Evolutionary conservation across 1,284 basidiomycete genomes (phyloP), one percentile per base, ranked within the genome.

Genomic region (Trichosporon coremiiforme): DNA sequence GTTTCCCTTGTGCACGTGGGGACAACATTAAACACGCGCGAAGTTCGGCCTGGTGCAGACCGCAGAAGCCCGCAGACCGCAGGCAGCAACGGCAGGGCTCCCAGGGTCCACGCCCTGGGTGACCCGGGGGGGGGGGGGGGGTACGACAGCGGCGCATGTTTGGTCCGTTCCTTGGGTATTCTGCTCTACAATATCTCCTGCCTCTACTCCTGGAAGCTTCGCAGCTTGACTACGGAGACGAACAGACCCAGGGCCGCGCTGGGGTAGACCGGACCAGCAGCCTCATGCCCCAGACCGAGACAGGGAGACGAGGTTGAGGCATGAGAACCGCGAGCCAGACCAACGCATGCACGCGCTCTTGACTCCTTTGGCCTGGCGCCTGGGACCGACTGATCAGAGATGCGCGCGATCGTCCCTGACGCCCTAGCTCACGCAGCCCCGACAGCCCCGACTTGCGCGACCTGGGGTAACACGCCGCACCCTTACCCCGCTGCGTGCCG

Each of bases 91-190:
- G 47, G 47, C 47, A 50, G 47, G 47, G 47, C n/a, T 4, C 36
- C 50, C 50, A 53, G 50, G 50, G 50, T 53, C 17, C 20, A 17
- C 22, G 20, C 50, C 50, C 50, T 35, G n/a, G 50, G 50, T 22
- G 50, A 10, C 50, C n/a, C 20, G n/a, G 5, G 47, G 25, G 25
- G 25, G 20, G 50, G n/a, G 5, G 47, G 25, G 25, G 25, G 20
- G n/a, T 20, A n/a, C 47, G 47, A 50, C 47, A 17, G 50, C 50
- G 50, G 50, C 50, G 50, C 50, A 53, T 53, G 50, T 53, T 53
- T 53, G 50, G 50, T 53, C 50, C 50, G 50, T 22, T 53, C 50
- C 50, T 53, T 53, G n/a, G 22, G 50, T 20, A 10, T 22, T 5
- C 50, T 22, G 50, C 50, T 53, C 50, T 25, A 25, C 25, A 25